Base-by-base conservation (phyloP, 2,329 filamentous ascomycete genomes). In the Madurella mycetomatis region DNA sequence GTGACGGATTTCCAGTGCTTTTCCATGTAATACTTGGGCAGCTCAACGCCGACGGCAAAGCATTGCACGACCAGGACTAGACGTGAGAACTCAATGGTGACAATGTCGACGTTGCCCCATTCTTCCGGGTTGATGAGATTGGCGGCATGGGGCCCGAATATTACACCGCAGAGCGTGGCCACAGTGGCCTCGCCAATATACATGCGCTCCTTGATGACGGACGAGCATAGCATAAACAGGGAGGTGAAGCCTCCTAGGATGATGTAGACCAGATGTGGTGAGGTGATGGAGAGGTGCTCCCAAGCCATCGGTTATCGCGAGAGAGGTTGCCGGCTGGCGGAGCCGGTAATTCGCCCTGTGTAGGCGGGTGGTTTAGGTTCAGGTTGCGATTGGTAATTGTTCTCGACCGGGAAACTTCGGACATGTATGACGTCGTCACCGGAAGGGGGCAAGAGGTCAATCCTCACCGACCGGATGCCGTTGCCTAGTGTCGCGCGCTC, bases 141-240 rank as follows among this genome's bases (percentile, higher is more conserved):
- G 55, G 89, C 88, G 40, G 85, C 90, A 74, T 91, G 85, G 15
- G 91, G 91, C 0, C 91, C 90, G 65, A 95, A 95, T 64, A 94
- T 91, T 70, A 95, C 86, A 60, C 90, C 90, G 67, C 88, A 90
- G 47, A 95, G 73, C 2, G 90, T 95, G 48, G 91, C 90, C 43
- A 99, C 90, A 1, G 94, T 97, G 48, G 94, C 94, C 80, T 99
- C 94, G 69, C 94, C 94, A 70, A 99, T 99, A 76, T 99, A 99
- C 67, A 97, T 82, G 70, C 89, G 88, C 79, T 99, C 94, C 78
- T 99, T 99, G 76, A 99, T 95, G 68, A 97, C 85, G 52, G 95
- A 90, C 56, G 94, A 99, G 72, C 91, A 96, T 56, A 99, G 79
- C 94, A 99, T 99, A 76, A 99, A 99, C 65, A 99, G 78, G 57